Evolutionary conservation across 768 basidiomycete genomes (phyloP).

Genomic region (Leccinum disarticulatum): DNA sequence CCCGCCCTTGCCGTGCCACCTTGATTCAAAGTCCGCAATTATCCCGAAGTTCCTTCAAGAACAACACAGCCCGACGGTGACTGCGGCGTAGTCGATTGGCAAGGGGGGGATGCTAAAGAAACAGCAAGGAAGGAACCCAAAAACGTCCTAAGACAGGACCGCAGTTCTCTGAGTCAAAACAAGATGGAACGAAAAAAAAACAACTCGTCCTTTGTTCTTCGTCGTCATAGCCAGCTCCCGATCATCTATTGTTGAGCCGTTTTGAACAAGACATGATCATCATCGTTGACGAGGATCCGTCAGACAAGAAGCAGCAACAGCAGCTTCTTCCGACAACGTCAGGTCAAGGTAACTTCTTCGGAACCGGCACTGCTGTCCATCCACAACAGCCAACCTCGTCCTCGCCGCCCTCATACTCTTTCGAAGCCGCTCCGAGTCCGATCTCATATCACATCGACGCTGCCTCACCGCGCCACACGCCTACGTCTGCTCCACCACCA

Average conservation of each 20-base stretch:
- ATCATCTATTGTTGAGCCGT: not conserved
- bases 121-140: not conserved
- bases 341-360: not conserved
- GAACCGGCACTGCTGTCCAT: not conserved
- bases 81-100: not conserved
- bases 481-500: not conserved
- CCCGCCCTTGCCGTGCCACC: not conserved
- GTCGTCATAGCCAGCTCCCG: not conserved
- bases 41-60: too few species aligned
- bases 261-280: not conserved
- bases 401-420: not conserved
- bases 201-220: not conserved
- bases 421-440: not conserved
- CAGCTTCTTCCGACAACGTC: not conserved
- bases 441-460: not conserved
- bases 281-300: not conserved
- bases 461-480: not conserved
- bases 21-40: not conserved
- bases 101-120: not conserved
- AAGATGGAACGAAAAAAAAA: not conserved
- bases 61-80: not conserved
- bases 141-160: not conserved
- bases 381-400: not conserved
- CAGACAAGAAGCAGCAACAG: not conserved
- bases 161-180: not conserved